Evolutionary conservation across 2,329 filamentous ascomycete genomes (phyloP).

Genomic region (Shiraia sp.): DNA sequence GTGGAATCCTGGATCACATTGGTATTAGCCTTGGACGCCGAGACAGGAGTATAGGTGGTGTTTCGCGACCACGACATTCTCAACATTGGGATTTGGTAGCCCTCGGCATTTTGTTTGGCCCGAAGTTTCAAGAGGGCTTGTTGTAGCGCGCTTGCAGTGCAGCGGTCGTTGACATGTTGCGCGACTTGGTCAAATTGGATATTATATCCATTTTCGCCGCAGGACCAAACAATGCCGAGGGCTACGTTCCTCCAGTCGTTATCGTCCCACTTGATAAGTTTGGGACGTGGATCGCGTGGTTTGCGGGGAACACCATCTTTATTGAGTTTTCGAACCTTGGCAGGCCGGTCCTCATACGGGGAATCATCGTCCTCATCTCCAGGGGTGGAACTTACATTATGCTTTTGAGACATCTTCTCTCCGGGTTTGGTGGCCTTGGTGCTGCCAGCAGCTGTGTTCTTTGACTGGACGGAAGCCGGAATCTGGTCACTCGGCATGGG

Average conservation of each 20-base stretch:
- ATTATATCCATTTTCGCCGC: constrained; percentile 31
- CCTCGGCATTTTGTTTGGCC: constrained; percentile 22
- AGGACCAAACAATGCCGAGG: constrained; percentile 36
- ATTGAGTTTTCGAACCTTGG: constrained; percentile 29
- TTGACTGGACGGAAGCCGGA: too few relatives aligned
- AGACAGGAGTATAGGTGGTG: constrained; percentile 4
- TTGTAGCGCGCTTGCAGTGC: constrained; percentile 35
- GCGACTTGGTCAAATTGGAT: constrained; percentile 35
- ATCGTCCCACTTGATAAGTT: constrained; percentile 36
- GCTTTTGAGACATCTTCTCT: not conserved
- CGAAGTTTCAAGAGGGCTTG: constrained; percentile 40
- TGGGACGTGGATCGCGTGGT: constrained; percentile 31
- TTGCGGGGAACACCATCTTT: constrained; percentile 35
- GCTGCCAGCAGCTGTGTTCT: too few relatives aligned
- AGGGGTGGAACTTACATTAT: constrained; percentile 17
- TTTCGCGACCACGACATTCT: constrained; percentile 31
- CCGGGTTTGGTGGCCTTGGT: constrained; percentile 1
- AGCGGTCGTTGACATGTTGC: constrained; percentile 22
- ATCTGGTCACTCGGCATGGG: too few relatives aligned
- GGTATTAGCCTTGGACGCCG: constrained; percentile 10
- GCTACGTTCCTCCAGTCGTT: constrained; percentile 32
- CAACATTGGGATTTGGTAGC: constrained; percentile 23
- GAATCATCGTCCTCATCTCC: constrained; percentile 16
- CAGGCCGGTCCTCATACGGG: constrained; percentile 11
- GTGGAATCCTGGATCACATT: constrained; percentile 5